These are phyloP conservation scores for Aureobasidium vineae DNA, from an alignment of 2,329 filamentous ascomycete species.

Conservation along the genomic window DNA sequence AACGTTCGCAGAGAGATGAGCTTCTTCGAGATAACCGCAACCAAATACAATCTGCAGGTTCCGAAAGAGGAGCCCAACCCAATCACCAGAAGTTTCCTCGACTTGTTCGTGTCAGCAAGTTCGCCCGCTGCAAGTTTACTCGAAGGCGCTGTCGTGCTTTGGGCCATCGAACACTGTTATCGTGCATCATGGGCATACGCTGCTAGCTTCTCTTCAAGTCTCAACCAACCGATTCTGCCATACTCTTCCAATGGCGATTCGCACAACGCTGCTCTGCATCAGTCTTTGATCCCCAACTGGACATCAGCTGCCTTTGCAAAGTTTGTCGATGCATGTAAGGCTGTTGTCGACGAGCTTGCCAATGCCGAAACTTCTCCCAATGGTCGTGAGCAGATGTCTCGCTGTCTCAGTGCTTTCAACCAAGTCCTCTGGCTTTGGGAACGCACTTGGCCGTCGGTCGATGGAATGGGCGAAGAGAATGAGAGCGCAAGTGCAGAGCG, in stretches of 20 bases:
- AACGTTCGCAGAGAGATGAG: conserved; percentile 66
- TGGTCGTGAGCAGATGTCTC: conserved; percentile 49
- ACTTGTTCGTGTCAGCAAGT: conserved; percentile 59
- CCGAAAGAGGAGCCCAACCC: conserved; percentile 45
- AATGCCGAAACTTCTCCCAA: conserved; percentile 49
- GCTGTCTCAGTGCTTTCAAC: conserved; percentile 49
- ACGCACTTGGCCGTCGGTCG: conserved; percentile 51
- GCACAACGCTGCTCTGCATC: conserved; percentile 50
- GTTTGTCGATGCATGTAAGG: conserved; percentile 50
- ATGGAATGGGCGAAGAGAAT: conserved; percentile 50
- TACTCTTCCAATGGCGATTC: conserved; percentile 38
- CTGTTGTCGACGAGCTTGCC: conserved; percentile 51
- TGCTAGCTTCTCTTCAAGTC: conserved; percentile 42
- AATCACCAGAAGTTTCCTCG: conserved; percentile 56
- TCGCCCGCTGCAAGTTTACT: conserved; percentile 55
- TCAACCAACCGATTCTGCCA: conserved; percentile 36
- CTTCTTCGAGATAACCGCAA: conserved; percentile 65
- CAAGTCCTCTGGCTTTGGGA: conserved; percentile 51
- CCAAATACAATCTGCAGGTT: conserved; percentile 58
- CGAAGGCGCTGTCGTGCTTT: conserved; percentile 70
- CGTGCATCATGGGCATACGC: conserved; percentile 51
- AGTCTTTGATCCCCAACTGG: conserved; percentile 53
- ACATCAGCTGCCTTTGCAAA: conserved; percentile 51
- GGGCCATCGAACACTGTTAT: conserved; percentile 67
- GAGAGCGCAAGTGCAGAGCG: conserved; percentile 33